These are phyloP conservation scores for Benincasa hispida DNA, from an alignment of 306 rosid genomes.

Conservation along the genomic window DNA sequence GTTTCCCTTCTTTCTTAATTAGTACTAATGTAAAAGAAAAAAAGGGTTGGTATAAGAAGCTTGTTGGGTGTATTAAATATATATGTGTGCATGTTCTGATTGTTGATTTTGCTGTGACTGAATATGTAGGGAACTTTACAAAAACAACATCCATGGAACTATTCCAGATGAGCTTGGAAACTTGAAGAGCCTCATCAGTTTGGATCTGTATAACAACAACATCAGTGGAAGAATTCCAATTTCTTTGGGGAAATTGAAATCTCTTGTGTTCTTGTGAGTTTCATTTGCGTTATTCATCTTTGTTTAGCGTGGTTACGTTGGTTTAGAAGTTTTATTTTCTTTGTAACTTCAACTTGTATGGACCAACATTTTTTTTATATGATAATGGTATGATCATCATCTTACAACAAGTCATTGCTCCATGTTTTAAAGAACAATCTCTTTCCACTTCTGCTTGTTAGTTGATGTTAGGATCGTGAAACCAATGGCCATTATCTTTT, in stretches of 20 bases:
- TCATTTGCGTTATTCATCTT: neutral
- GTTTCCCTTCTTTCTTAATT: neutral
- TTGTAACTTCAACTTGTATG: neutral
- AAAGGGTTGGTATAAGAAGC: neutral
- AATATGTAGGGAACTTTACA: slow-evolving; percentile 68
- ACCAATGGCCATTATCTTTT: neutral
- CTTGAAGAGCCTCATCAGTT: slow-evolving; percentile 75
- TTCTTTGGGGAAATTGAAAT: slow-evolving; percentile 70
- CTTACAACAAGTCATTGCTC: neutral
- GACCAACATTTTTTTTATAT: neutral
- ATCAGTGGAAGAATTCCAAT: slow-evolving; percentile 68
- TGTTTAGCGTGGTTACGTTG: neutral
- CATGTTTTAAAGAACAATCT: neutral
- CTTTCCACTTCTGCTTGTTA: neutral
- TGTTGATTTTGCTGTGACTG: neutral
- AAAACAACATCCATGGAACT: slow-evolving; percentile 82
- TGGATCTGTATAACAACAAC: slow-evolving; percentile 88
- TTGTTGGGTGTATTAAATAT: neutral
- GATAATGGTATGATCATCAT: neutral
- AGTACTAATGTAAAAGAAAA: neutral
- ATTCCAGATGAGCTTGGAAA: slow-evolving; percentile 80
- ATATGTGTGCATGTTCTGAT: neutral
- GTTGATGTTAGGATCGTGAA: neutral
- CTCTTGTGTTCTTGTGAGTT: slow-evolving; percentile 89
- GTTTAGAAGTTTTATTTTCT: neutral